phyloP scores from a whole-genome alignment of 2,329 filamentous ascomycete genomes.

The Pleomassaria siparia region DNA sequence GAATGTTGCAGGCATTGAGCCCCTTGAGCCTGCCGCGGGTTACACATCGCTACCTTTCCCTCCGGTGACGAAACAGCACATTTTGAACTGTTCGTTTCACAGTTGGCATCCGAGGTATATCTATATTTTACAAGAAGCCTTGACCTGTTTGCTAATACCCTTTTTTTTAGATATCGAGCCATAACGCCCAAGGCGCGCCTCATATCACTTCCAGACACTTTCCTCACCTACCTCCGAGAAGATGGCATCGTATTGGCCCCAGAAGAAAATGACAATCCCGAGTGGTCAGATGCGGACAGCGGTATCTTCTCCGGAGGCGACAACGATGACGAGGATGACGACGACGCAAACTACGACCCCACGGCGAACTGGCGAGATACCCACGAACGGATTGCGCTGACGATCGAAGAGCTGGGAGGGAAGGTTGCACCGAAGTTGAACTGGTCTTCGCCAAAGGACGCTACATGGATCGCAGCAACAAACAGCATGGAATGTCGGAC shows the following conservation, averaged over 20 bases:
- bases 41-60: conserved; percentile 67
- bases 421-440: conserved; percentile 91
- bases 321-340: conserved; percentile 50
- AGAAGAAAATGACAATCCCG: conserved; percentile 55
- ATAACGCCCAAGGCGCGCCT: conserved; percentile 84
- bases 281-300: conserved; percentile 54
- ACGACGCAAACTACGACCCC: conserved; percentile 64
- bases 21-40: conserved; percentile 7
- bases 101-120: conserved; percentile 84
- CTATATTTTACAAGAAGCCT: background rate
- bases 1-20: background rate
- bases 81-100: conserved; percentile 92
- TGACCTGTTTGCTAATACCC: conserved; percentile 8
- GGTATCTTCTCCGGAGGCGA: conserved; percentile 53
- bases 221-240: conserved; percentile 83
- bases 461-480: conserved; percentile 82
- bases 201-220: conserved; percentile 72
- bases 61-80: conserved; percentile 80
- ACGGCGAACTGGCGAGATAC: conserved; percentile 65
- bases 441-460: conserved; percentile 96
- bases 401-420: conserved; percentile 79
- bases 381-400: conserved; percentile 74
- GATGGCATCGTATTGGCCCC: conserved; percentile 89
- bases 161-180: conserved; percentile 65
- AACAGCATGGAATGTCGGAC: conserved; percentile 91